Percentiles rank a stretch among this genome's conserved stretches.
Conservation (phyloP, 164 flowering plant genomes). For the Vitis cinerea region DNA sequence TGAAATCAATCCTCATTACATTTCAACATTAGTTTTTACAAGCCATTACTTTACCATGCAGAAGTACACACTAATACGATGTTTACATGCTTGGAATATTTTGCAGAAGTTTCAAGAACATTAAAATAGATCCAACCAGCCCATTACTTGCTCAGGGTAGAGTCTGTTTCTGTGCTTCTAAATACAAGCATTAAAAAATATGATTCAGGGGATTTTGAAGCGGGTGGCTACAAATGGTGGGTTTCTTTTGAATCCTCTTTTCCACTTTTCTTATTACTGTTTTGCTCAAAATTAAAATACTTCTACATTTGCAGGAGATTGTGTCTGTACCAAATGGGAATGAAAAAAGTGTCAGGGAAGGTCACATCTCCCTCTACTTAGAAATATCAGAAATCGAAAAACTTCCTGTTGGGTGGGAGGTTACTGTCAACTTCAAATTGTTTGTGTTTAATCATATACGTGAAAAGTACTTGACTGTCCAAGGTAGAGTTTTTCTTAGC, state of each 20-base stretch:
- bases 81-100: too few relatives aligned
- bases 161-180: neutral
- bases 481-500: neutral
- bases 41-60: too few relatives aligned
- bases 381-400: neutral
- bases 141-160: slow-evolving; percentile 5
- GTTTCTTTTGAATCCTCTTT: neutral
- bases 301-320: slow-evolving; percentile 5
- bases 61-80: too few relatives aligned
- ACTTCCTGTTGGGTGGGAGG: slow-evolving; percentile 6
- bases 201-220: slow-evolving; percentile 10
- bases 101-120: too few relatives aligned
- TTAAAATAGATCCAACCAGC: neutral
- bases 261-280: too few relatives aligned
- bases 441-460: slow-evolving; percentile 9
- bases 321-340: slow-evolving; percentile 2
- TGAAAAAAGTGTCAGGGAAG: neutral
- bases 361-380: slow-evolving; percentile 9
- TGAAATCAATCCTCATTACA: too few relatives aligned
- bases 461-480: neutral
- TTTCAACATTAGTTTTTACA: too few relatives aligned
- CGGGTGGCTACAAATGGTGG: slow-evolving; percentile 16
- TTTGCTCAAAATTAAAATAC: too few relatives aligned
- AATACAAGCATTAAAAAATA: neutral
- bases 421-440: neutral